These are phyloP conservation scores for Neofusicoccum kwambonambiense DNA, from an alignment of 2,329 filamentous ascomycete genomes.

Conservation along the genomic window DNA sequence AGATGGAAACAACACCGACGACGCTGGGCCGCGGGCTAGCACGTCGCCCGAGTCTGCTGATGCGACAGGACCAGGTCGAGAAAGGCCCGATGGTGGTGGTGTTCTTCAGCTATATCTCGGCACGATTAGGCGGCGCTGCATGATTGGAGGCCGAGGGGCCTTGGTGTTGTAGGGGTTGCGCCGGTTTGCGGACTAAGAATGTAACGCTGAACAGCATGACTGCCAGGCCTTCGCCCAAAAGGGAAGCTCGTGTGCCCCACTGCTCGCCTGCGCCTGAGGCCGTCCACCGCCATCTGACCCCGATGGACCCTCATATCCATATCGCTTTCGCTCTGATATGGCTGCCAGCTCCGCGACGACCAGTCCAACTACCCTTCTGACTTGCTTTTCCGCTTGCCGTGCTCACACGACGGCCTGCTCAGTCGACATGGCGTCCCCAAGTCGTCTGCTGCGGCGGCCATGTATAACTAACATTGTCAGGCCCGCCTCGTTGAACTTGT, in stretches of 20 bases:
- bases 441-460: too few species aligned
- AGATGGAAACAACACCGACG: neutral
- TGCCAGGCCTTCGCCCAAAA: neutral
- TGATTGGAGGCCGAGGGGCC: neutral
- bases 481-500: neutral
- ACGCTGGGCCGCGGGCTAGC: neutral
- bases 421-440: neutral
- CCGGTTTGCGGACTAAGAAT: neutral
- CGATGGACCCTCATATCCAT: neutral
- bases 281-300: constrained; percentile 3
- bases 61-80: neutral
- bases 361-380: neutral
- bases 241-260: neutral
- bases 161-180: neutral
- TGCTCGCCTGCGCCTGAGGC: neutral
- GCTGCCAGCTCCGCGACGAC: neutral
- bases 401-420: constrained; percentile 1
- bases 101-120: neutral
- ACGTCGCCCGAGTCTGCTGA: neutral
- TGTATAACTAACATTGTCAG: neutral
- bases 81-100: neutral
- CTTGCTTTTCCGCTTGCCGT: neutral
- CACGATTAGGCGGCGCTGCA: neutral
- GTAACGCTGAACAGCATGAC: constrained; percentile 14
- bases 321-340: neutral